Base-by-base conservation (phyloP, 2,329 filamentous ascomycete genomes). In the Arthrobotrys conoides region DNA sequence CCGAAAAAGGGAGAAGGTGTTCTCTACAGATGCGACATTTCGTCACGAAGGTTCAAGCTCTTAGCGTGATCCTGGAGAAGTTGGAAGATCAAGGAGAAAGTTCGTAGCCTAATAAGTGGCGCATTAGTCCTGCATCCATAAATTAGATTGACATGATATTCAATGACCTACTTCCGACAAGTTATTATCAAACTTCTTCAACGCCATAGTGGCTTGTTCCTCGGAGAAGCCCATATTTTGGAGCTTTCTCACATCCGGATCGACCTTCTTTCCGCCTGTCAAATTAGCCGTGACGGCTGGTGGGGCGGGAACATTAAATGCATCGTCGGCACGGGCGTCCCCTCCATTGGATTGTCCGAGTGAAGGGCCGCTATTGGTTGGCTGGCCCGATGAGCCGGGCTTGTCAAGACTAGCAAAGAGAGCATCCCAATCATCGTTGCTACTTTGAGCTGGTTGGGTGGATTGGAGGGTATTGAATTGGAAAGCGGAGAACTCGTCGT, bases 121-220 rank as follows among this genome's bases (percentile, higher is more conserved):
- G 68, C 27, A 22, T 72, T 65, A 68, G 68, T 22, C 61, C 4
- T 6, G 10, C 16, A 10, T 9, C 9, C 0, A 16, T 24, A 9
- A 30, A 30, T 2, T 36, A 3, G 9, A 20, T 38, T 10, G 27
- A 24, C 0, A 27, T 20, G 30, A 55, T 14, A 8, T 3, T 33
- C 8, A 24, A 38, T 55, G 8, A 87, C 90, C 86, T 86, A 97
- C 95, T 89, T 93, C 93, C 85, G 97, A 94, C 83, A 97, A 88
- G 84, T 97, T 96, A 85, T 98, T 97, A 86, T 98, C 94, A 84
- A 92, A 97, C 84, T 95, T 94, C 87, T 98, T 95, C 83, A 98
- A 86, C 24, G 96, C 95, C 63, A 87, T 87, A 41, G 97, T 86
- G 16, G 93, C 92, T 64, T 93, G 90, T 6, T 87, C 86, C 33